phyloP scores from a whole-genome alignment of 2,329 filamentous ascomycete species.

The Didymellaceae sp. region DNA sequence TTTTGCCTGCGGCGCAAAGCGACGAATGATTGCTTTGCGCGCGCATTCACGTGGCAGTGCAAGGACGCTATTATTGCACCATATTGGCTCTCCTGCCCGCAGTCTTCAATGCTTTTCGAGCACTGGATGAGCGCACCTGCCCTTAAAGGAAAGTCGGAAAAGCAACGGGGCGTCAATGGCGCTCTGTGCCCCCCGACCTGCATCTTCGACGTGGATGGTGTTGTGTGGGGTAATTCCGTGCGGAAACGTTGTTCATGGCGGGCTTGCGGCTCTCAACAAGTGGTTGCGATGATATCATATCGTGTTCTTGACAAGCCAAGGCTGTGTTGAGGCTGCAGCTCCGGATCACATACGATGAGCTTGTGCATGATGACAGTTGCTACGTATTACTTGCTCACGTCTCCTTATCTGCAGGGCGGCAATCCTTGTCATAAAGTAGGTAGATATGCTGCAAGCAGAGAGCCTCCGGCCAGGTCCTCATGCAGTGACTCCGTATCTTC shows the following conservation, averaged over 20 bases:
- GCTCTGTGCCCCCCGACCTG: conserved; percentile 11
- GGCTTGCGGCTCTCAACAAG: not conserved
- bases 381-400: too few species aligned
- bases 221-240: conserved; percentile 1
- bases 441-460: not conserved
- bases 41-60: conserved; percentile 9
- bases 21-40: not conserved
- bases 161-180: conserved; percentile 3
- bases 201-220: not conserved
- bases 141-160: conserved; percentile 13
- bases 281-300: too few species aligned
- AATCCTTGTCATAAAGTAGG: too few species aligned
- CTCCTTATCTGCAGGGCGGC: too few species aligned
- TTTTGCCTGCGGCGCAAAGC: conserved; percentile 8
- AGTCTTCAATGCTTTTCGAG: conserved; percentile 12
- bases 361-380: too few species aligned
- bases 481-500: too few species aligned
- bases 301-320: too few species aligned
- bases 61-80: conserved; percentile 9
- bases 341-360: too few species aligned
- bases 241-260: conserved; percentile 2
- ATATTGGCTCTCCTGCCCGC: conserved; percentile 12
- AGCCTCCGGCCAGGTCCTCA: too few species aligned
- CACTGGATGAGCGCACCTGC: conserved; percentile 10
- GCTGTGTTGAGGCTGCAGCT: too few species aligned